Evolutionary conservation across 768 basidiomycete species (phyloP), one percentile per base, ranked within the genome.

Genomic region (Amylocystis lapponica): DNA sequence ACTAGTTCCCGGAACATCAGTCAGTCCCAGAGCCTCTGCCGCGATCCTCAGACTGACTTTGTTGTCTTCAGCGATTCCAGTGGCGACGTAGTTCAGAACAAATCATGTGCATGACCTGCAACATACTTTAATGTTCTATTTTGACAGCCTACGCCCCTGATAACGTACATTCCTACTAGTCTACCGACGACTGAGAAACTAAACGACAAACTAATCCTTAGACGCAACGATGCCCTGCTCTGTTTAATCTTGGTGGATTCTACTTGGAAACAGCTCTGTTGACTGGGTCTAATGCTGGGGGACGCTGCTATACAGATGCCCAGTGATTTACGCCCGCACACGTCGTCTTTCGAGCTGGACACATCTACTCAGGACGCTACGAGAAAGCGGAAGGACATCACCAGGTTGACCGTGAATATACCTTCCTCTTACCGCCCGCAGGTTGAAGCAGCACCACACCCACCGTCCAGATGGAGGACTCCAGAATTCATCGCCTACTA

Each of bases 401-500:
- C 64, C 2, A 39, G 57, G n/a, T 62, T 83, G 4, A 85, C 84
- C 2, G 72, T 85, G 8, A 61, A 74, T 33, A 72, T 77, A 14
- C 75, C 82, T 0, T 62, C 71, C 14, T 60, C 74, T 1, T 58
- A 56, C n/a, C 63, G 57, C 21, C 59, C 59, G 10, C 41, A 52
- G 45, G 45, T 53, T 16, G 61, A 60, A 39, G 42, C 52, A 20
- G 47, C 49, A 26, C 48, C 36, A 5, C 54, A 55, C 19, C 61
- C 67, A 3, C 68, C 70, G 2, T 53, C 86, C 19, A 67, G 87
- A 65, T 97, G 94, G 95, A 67, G 61, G 32, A 86, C 88, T 0
- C 60, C 67, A 9, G 96, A 98, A 59, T 97, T 95, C 66, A 69
- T 76, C 50, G 52, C 83, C 30, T 98, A 97, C 63, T 80, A 70